Evolutionary conservation across 345 rosid species (phyloP), one percentile per base, ranked within the genome.

Genomic region (Murraya paniculata): DNA sequence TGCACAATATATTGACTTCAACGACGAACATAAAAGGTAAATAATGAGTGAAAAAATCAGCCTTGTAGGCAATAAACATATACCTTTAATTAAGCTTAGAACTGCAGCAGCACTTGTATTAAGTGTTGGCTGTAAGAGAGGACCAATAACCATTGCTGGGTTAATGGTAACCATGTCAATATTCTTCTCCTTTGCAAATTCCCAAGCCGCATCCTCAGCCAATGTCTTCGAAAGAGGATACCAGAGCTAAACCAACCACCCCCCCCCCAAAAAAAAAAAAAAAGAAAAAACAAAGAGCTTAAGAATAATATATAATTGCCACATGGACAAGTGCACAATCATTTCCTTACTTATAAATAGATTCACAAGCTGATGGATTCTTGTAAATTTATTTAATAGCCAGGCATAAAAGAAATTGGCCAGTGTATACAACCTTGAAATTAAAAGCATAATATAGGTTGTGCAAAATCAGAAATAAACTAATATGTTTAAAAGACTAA

Each of bases 151-250:
- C 95, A 95, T 93, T 16, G 94, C 94, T 61, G 98, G 95, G 81
- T 92, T 93, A 72, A 92, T 88, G 24, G 90, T 58, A 87, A 95
- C 92, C 86, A 92, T 30, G 81, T 93, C 98, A 10, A 95, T 69
- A 38, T 86, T 88, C 71, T 88, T 93, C 77, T 95, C 95, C 81
- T 92, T 88, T 14, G 91, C 90, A 61, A 93, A 88, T 45, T 92
- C 88, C 98, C 98, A 92, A 18, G 97, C 97, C 53, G 94, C 86
- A 24, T 93, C 94, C 87, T 95, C 98, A 8, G 98, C 98, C 86
- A 95, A 76, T 58, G 95, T 89, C 89, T 93, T 95, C 7, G 98
- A 93, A 36, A 95, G 89, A 74, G 87, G 89, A 77, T 95, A 89
- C 98, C 98, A 93, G 11, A 88, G 86, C 98, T 89, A 79, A 71